These are phyloP conservation scores for Pythium rishiriense DNA, from an alignment of 352 stramenopile species.

Conservation along the genomic window DNA sequence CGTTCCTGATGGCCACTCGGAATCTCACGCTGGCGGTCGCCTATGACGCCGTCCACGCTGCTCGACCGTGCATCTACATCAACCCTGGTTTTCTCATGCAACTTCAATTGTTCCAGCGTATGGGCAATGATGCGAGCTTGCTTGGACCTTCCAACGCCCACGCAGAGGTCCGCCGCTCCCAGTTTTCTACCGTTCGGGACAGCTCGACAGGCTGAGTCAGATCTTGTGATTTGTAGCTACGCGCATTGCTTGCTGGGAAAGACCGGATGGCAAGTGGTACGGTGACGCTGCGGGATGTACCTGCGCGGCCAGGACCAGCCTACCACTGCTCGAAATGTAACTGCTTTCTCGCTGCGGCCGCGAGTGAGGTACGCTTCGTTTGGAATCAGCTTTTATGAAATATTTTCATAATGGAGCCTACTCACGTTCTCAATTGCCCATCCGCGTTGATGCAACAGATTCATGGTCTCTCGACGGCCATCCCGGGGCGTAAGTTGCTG, in stretches of 20 bases:
- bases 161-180: constrained; percentile 39
- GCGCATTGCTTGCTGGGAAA: constrained; percentile 42
- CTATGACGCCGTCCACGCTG: constrained; percentile 59
- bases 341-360: constrained; percentile 44
- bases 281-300: constrained; percentile 30
- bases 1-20: constrained; percentile 64
- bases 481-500: not conserved
- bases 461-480: not conserved
- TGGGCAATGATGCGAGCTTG: constrained; percentile 43
- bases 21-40: constrained; percentile 41
- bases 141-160: constrained; percentile 54
- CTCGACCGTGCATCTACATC: constrained; percentile 76
- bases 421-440: not conserved
- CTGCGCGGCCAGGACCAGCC: constrained; percentile 22
- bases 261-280: constrained; percentile 35
- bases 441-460: not conserved
- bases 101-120: constrained; percentile 66
- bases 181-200: too few species aligned
- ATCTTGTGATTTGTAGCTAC: constrained; percentile 29
- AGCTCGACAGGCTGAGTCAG: not conserved
- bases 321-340: constrained; percentile 65
- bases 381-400: not conserved
- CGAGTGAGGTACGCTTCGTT: constrained; percentile 43
- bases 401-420: not conserved
- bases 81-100: constrained; percentile 75